Base-by-base conservation (phyloP, 805 yeast species). In the Hanseniaspora jakobsenii region DNA sequence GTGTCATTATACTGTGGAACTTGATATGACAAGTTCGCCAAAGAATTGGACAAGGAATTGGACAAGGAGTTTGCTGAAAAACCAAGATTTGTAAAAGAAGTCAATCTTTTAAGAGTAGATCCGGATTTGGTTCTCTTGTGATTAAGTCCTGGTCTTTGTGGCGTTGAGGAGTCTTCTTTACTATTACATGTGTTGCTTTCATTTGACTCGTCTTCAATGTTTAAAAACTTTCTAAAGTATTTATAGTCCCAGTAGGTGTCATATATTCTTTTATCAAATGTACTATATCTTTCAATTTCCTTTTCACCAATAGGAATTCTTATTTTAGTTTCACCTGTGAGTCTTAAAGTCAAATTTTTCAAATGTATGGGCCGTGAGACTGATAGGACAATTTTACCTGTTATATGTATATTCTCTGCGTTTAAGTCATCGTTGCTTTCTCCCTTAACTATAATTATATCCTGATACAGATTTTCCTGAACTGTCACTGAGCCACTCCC, bases 391-490 rank as follows among this genome's bases (percentile, higher is more conserved):
- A 91, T 77, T 9, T 75, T 75, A 3, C 98, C 98, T 1, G 80
- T 65, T 22, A 91, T 60, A 6, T 81, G 63, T 3, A 75, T 82
- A 2, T 94, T 77, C 24, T 42, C 32, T 2, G 29, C 26, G 17
- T 42, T 27, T 0, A 84, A 70, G 0, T 96, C 94, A 42, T 79
- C 87, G 28, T 71, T 69, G 5, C 80, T 76, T 1, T 79, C 56
- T 1, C 98, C 98, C 52, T 85, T 80, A 26, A 89, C 60, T 7
- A 91, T 72, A 4, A 89, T 62, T 8, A 87, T 89, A 55, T 85
- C 91, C 50, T 77, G 78, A 18, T 28, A 42, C 13, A 21, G 34
- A 23, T 42, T 42, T 23, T 35, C 39, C 13, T 42, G 38, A 3
- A 38, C 18, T 13, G 27, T 23, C 2, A 36, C 16, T 32, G 27